Evolutionary conservation across 805 yeast genomes (phyloP), one percentile per base, ranked within the genome.

Genomic region (Kuraishia capsulata): DNA sequence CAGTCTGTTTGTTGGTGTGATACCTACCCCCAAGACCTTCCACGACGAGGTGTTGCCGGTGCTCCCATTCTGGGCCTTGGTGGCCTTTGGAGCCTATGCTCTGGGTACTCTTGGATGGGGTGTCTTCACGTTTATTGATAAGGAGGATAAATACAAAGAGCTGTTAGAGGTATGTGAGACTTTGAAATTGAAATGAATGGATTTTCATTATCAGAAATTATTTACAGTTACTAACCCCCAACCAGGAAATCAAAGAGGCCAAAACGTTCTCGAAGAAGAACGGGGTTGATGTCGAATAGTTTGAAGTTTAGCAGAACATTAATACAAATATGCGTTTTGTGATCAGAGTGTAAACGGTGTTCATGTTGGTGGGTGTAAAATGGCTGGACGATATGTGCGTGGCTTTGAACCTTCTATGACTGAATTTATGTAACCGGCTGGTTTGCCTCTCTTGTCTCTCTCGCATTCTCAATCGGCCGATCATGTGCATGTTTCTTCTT

Each of bases 51-150:
- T 80, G 36, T 59, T 81, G 44, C 87, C 87, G 8, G 78, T 67
- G 25, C 49, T 81, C 42, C 88, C 88, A 25, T 78, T 71, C 66
- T 81, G 87, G 88, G 71, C 65, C 1, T 61, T 81, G 44, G 82
- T 81, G 26, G 50, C 80, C 2, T 79, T 80, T 54, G 88, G 88
- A 21, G 64, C 81, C 30, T 81, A 77, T 51, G 77, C 87, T 14
- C 65, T 80, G 50, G 80, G 72, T 37, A 72, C 81, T 14, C 65
- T 80, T 42, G 88, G 88, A 36, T 72, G 72, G 65, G 85, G 83
- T 36, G 79, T 80, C 13, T 61, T 65, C 51, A 73, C 85, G 2
- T 78, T 80, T 64, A 78, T 80, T 46, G 84, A 80, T 62, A 80
- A 81, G 57, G 78, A 77, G 45, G 81, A 66, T 39, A 80, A 78